Base-by-base conservation (phyloP, 495 filamentous ascomycete genomes). In the Podospora bellae-mahoneyi region DNA sequence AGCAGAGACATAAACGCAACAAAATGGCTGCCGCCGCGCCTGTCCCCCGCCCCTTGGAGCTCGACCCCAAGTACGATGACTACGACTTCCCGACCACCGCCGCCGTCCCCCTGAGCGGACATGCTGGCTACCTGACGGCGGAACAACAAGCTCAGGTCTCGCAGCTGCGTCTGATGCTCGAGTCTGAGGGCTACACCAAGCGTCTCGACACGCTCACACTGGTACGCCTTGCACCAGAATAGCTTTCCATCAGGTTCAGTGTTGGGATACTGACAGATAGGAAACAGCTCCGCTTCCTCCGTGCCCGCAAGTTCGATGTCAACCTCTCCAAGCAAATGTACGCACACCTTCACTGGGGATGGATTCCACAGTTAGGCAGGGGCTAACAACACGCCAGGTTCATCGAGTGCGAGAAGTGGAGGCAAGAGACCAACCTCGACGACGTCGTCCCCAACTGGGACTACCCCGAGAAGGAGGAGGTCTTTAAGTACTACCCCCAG, bases 401-500 rank as follows among this genome's bases (percentile, higher is more conserved):
- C 84, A 76, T 91, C 69, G 90, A 94, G 26, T 91, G 85, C 74
- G 94, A 98, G 82, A 89, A 90, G 79, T 99, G 95, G 95, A 85
- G 95, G 71, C 87, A 90, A 79, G 87, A 93, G 19, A 78, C 74
- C 75, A 87, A 89, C 63, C 92, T 96, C n/a, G 93, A 97, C 78
- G 85, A 96, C 55, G 86, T 94, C 19, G 85, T 92, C 64, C 84
- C 84, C 59, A 90, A 82, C 64, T 99, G 96, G 83, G 88, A 94
- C 54, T 97, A 97, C 79, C 84, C 81, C 28, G 96, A 97, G 86
- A 97, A 97, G 85, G 80, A 85, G 61, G 74, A 93, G 75, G 86
- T 99, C 59, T 95, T 93, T 82, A 81, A 94, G 77, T 97, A 90
- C 84, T 99, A 99, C 78, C 93, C 94, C 3, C 95, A 99, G 83